Conservation (phyloP, 257 asterid genomes). For the Linaria vulgaris region DNA sequence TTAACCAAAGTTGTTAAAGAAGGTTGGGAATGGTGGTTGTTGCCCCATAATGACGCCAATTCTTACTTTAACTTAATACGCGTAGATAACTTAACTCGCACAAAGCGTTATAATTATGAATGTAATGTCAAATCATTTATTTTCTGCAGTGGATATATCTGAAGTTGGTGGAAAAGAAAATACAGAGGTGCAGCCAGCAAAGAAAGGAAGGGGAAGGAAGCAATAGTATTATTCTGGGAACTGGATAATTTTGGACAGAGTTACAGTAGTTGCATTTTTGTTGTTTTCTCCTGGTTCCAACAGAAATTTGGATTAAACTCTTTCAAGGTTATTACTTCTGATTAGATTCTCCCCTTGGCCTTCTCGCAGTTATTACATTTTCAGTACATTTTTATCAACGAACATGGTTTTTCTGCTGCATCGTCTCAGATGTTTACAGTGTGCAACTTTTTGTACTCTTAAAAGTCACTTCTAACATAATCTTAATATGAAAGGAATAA, state of each 20-base stretch:
- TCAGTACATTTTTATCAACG: too few relatives aligned
- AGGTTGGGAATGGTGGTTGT: neutral
- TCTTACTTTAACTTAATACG: neutral
- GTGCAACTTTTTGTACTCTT: neutral
- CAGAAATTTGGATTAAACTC: neutral
- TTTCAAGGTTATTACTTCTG: neutral
- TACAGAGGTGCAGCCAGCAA: constrained; percentile 54
- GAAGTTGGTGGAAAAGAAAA: constrained; percentile 74
- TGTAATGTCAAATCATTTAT: constrained; percentile 5
- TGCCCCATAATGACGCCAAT: constrained; percentile 15
- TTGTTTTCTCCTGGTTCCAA: constrained; percentile 15
- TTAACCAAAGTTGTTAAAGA: too few relatives aligned
- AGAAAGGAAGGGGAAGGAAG: constrained; percentile 76
- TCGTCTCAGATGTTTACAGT: neutral
- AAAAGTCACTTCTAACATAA: neutral
- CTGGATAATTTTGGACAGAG: constrained; percentile 10
- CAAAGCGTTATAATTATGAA: neutral
- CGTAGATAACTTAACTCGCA: too few relatives aligned
- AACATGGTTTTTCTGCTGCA: neutral
- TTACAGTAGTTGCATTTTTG: constrained; percentile 9
- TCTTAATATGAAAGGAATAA: neutral
- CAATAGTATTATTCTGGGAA: constrained; percentile 36
- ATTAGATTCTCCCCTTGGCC: too few relatives aligned
- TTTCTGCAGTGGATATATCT: constrained; percentile 55
- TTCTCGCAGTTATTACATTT: too few relatives aligned